These are phyloP conservation scores for Thelephora terrestris DNA, from an alignment of 1,284 basidiomycete genomes.

Conservation along the genomic window DNA sequence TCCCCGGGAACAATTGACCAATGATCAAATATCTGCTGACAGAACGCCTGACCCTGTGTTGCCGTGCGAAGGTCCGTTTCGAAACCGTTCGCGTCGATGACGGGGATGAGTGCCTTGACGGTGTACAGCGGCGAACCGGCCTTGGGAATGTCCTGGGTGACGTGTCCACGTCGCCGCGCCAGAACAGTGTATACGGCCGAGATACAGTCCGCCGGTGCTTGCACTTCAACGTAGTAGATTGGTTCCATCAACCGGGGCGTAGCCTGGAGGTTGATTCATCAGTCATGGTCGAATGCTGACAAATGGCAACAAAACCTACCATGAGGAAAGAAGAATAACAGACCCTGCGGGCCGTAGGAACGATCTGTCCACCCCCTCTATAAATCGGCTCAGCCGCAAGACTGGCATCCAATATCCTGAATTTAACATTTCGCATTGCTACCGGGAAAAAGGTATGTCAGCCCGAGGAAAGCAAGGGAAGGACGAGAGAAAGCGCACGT, in stretches of 20 bases:
- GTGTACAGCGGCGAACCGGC: constrained; percentile 96
- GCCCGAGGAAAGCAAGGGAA: constrained; percentile 4
- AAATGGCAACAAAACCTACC: constrained; percentile 36
- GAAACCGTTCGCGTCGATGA: constrained; percentile 98
- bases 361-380: constrained; percentile 96
- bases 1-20: constrained; percentile 98
- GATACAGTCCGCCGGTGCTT: constrained; percentile 96
- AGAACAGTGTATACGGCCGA: constrained; percentile 97
- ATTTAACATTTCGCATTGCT: constrained; percentile 99
- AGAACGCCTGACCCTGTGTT: constrained; percentile 97
- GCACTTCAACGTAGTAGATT: constrained; percentile 96
- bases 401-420: constrained; percentile 87
- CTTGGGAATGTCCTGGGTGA: constrained; percentile 95
- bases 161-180: constrained; percentile 92
- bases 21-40: constrained; percentile 92
- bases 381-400: constrained; percentile 94
- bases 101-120: constrained; percentile 94
- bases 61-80: constrained; percentile 97
- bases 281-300: constrained; percentile 76
- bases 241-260: constrained; percentile 93
- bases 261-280: constrained; percentile 86
- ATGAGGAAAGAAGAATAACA: constrained; percentile 99
- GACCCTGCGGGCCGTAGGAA: constrained; percentile 93
- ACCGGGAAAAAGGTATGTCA: not conserved
- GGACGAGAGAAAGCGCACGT: constrained; percentile 50